Percentiles rank a stretch among this genome's conserved stretches.
phyloP scores from a whole-genome alignment of 2,329 filamentous ascomycete species.

The Calonectria multiphialidica region DNA sequence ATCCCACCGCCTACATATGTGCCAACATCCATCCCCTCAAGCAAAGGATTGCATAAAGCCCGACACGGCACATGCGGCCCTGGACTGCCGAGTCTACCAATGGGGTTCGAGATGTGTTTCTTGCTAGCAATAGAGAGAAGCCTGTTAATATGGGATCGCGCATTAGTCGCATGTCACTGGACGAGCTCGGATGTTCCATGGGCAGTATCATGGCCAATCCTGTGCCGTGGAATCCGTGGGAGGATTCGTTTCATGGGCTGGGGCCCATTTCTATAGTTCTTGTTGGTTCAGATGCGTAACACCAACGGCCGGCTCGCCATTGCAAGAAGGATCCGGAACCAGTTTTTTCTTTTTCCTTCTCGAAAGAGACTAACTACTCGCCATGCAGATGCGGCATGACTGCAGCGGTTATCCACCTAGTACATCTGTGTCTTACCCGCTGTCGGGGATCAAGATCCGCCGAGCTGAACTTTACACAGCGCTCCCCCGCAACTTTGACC shows the following conservation, averaged over 20 bases:
- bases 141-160: not conserved
- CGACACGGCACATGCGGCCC: not conserved
- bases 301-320: not conserved
- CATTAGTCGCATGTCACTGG: conserved; percentile 4
- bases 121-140: not conserved
- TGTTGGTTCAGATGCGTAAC: not conserved
- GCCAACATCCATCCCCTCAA: not conserved
- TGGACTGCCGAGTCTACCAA: not conserved
- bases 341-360: not conserved
- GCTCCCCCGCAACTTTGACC: conserved; percentile 6
- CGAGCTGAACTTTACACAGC: not conserved
- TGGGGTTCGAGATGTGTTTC: not conserved
- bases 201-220: not conserved
- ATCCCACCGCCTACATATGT: too few relatives aligned
- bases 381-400: not conserved
- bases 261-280: not conserved
- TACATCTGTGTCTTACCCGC: not conserved
- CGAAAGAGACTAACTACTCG: not conserved
- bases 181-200: not conserved
- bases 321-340: not conserved
- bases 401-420: not conserved
- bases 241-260: not conserved
- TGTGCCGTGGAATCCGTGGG: not conserved
- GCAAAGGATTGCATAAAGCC: not conserved
- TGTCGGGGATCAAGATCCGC: conserved; percentile 6